Base-by-base conservation (phyloP, 768 basidiomycete genomes). In the Gymnopilus junonius region DNA sequence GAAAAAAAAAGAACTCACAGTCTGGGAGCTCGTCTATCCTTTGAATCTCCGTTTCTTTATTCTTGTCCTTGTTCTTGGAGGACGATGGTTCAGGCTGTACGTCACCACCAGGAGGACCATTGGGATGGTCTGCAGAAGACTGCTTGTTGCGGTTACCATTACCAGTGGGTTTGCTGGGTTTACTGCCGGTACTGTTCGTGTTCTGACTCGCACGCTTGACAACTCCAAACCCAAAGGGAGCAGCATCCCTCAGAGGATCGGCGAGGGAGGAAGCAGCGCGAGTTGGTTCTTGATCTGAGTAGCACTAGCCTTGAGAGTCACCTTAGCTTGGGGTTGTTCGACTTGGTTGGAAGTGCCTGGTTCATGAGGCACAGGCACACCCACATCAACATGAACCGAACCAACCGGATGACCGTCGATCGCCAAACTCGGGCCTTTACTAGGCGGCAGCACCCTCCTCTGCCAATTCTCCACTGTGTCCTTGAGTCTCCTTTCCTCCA, bases 381-480 rank as follows among this genome's bases (percentile, higher is more conserved):
- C 11, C 12, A 17, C 37, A 39, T 21, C 20, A 35, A n/a, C n/a
- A n/a, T n/a, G n/a, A n/a, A 40, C 23, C 35, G n/a, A 32, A 29
- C 35, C 54, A 20, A 53, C 17, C 7, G 20, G 15, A 7, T 25
- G 27, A 27, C 45, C 56, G 46, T 23, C 40, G 27, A 43, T 62
- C 34, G 27, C 15, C 46, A 57, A 46, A 34, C 58, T 59, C 23
- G 42, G 42, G 4, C 39, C 46, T 45, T 57, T 58, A 40, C 55
- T 61, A 27, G 59, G 50, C 25, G 55, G 37, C 20, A 66, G 56
- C 10, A 72, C 62, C 4, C 42, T 67, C 62, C 57, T 64, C 45
- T 67, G 66, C 71, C 71, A 73, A 32, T 40, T 69, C 56, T 71
- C 70, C 20, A 73, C 66, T 66, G 68, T 72, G 25, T 69, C 65